Conservation (phyloP, 2,329 filamentous ascomycete species). For the Camillea tinctor region DNA sequence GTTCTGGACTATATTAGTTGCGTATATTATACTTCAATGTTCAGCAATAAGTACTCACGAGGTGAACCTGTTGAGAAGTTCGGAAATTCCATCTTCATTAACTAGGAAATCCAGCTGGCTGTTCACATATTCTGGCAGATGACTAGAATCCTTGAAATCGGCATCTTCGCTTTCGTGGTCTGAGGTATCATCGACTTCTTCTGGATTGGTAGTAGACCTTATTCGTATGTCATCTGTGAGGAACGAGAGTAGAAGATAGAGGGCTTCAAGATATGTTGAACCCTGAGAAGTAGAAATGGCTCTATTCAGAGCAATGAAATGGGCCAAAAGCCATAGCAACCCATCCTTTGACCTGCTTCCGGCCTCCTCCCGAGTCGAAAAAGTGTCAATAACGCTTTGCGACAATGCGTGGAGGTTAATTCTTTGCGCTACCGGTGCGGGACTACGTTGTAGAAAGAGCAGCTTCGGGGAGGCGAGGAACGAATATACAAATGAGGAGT, state of each 20-base stretch:
- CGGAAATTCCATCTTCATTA: conserved; percentile 71
- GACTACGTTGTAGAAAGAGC: conserved; percentile 40
- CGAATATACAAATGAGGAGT: conserved; percentile 30
- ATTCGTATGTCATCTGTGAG: conserved; percentile 51
- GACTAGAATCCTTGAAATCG: conserved; percentile 27
- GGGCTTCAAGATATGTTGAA: conserved; percentile 44
- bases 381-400: conserved; percentile 38
- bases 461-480: conserved; percentile 35
- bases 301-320: conserved; percentile 60
- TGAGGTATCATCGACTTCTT: conserved; percentile 31
- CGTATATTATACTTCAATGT: conserved; percentile 1
- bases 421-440: conserved; percentile 34
- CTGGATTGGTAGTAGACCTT: conserved; percentile 32
- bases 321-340: conserved; percentile 64
- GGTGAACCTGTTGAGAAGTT: conserved; percentile 49
- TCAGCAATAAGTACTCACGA: conserved; percentile 30
- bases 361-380: conserved; percentile 26
- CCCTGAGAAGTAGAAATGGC: conserved; percentile 25
- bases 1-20: conserved; percentile 29
- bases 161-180: conserved; percentile 43
- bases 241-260: conserved; percentile 54
- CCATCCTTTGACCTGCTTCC: conserved; percentile 35
- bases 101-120: conserved; percentile 69
- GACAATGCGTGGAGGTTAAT: conserved; percentile 44
- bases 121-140: conserved; percentile 57